Percentiles rank a stretch among this genome's conserved stretches.
These are phyloP conservation scores for Citrus unshiu DNA, from an alignment of 345 rosid genomes.

Conservation along the genomic window DNA sequence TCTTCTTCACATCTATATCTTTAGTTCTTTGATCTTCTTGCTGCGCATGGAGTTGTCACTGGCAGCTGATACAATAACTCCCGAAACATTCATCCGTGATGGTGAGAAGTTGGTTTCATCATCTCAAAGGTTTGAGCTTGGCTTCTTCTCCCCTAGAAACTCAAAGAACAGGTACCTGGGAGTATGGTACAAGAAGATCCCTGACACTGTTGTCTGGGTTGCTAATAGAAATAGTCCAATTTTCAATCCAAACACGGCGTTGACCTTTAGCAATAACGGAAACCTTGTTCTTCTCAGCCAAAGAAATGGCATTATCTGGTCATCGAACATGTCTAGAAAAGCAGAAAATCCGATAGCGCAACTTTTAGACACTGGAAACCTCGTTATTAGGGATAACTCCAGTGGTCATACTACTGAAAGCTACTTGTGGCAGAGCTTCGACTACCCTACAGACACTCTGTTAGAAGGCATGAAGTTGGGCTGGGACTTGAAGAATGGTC, in stretches of 20 bases:
- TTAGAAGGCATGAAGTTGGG: conserved; percentile 42
- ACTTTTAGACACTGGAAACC: conserved; percentile 42
- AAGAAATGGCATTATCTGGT: conserved; percentile 22
- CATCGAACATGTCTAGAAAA: conserved; percentile 18
- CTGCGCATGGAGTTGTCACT: background rate
- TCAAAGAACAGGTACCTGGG: conserved; percentile 36
- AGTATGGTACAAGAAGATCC: conserved; percentile 40
- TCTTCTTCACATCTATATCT: background rate
- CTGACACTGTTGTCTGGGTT: conserved; percentile 37
- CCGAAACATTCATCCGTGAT: background rate
- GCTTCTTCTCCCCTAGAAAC: conserved; percentile 21
- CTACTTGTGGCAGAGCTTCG: conserved; percentile 51
- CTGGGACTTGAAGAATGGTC: conserved; percentile 9
- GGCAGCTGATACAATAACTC: background rate
- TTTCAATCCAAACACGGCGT: conserved; percentile 4
- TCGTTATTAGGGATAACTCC: conserved; percentile 33
- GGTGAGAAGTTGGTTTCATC: background rate
- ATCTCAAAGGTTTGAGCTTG: conserved; percentile 24
- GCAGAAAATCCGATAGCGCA: conserved; percentile 26
- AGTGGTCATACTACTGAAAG: background rate
- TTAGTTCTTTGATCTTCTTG: background rate
- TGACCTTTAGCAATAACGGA: conserved; percentile 21
- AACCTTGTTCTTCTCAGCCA: conserved; percentile 27
- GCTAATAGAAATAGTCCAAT: conserved; percentile 37
- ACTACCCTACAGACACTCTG: conserved; percentile 5